Conservation (phyloP, 164 flowering plant genomes). For the Macadamia tetraphylla region DNA sequence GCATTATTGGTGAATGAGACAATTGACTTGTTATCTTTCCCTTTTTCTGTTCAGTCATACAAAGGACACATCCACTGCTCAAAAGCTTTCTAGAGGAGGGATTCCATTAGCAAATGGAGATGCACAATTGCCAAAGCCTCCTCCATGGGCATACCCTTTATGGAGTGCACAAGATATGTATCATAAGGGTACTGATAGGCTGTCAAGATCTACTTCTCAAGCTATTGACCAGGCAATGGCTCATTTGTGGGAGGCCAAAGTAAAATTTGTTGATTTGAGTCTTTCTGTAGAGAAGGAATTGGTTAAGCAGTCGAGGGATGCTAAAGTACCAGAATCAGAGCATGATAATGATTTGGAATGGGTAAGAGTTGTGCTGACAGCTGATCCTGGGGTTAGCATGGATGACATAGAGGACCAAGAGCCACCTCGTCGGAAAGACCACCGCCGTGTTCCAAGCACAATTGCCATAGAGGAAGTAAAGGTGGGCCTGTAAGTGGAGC, state of each 20-base stretch:
- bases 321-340: constrained; percentile 16
- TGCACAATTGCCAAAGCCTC: constrained; percentile 87
- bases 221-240: constrained; percentile 98
- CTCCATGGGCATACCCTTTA: constrained; percentile 99
- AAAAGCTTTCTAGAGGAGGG: constrained; percentile 85
- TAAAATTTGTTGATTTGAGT: constrained; percentile 69
- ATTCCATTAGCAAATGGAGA: constrained; percentile 98
- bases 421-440: constrained; percentile 81
- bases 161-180: constrained; percentile 63
- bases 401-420: constrained; percentile 79
- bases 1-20: neutral
- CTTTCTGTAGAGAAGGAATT: constrained; percentile 55
- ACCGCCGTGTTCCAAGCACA: constrained; percentile 98
- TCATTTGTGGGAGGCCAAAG: constrained; percentile 78
- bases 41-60: constrained; percentile 28
- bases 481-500: constrained; percentile 50
- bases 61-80: constrained; percentile 53
- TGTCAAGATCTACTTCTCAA: constrained; percentile 85
- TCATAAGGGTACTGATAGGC: constrained; percentile 69
- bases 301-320: constrained; percentile 14
- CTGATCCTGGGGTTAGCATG: constrained; percentile 84
- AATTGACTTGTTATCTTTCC: neutral
- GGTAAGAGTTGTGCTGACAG: constrained; percentile 84
- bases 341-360: constrained; percentile 46
- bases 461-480: constrained; percentile 97